Evolutionary conservation across 768 basidiomycete species (phyloP).

Genomic region (Fomitopsis serialis): DNA sequence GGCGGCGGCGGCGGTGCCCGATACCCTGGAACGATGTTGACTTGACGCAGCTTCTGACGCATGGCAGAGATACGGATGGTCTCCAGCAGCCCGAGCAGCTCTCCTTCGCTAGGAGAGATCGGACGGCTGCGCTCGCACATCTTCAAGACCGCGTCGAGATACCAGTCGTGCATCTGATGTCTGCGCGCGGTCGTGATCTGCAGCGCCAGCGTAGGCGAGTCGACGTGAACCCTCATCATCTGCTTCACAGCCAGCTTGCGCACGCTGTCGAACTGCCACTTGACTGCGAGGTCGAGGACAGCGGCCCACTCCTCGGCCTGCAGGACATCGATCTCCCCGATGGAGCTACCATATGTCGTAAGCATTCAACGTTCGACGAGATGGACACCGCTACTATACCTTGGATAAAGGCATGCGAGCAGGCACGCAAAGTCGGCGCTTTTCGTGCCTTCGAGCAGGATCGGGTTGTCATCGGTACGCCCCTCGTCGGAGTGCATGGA

Average conservation of each 20-base stretch:
- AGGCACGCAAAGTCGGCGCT: constrained; percentile 48
- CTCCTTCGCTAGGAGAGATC: no score
- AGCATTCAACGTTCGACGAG: not conserved
- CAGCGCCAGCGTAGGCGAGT: no score
- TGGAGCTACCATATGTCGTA: not conserved
- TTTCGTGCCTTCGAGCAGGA: constrained; percentile 34
- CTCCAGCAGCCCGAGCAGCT: no score
- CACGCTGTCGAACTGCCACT: constrained; percentile 36
- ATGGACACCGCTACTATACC: constrained; percentile 26
- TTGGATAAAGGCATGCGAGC: constrained; percentile 58
- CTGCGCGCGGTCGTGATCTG: no score
- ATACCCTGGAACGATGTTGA: no score
- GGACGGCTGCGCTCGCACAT: no score
- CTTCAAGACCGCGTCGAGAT: no score
- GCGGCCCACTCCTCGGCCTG: constrained; percentile 30
- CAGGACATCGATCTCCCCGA: not conserved
- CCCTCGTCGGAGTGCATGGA: constrained; percentile 20
- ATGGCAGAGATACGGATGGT: no score
- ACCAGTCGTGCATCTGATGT: no score
- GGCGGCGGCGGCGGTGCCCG: no score
- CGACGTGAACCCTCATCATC: constrained; percentile 21
- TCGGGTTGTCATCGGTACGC: constrained; percentile 12
- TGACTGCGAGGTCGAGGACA: constrained; percentile 34
- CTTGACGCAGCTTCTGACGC: no score
- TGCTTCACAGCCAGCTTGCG: constrained; percentile 33